Evolutionary conservation across 108 stramenopile species (phyloP), one percentile per base, ranked within the genome.

Genomic region (Skeletonema potamos): DNA sequence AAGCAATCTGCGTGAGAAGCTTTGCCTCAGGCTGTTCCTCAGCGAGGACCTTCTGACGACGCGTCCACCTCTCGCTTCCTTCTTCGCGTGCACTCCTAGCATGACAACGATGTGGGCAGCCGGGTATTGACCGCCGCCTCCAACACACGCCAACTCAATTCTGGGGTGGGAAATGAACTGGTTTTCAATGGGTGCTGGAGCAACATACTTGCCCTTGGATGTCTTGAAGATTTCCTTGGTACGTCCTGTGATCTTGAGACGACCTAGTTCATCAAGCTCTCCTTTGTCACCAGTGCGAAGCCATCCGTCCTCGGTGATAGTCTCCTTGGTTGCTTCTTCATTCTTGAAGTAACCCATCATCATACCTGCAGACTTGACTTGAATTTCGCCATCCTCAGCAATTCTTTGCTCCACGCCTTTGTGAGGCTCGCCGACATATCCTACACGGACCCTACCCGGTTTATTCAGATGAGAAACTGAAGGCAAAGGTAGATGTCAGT

Each of bases 271-370:
- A 72, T 96, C 94, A n/a, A 96, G 36, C 41, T 69, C 74, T 67
- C 94, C 94, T 66, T 87, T 85, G 61, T 96, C 94, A 51, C 94
- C 94, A n/a, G 92, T 96, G 55, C 89, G 81, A 7, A 96, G 84
- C 81, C 83, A 96, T 64, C 91, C 91, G 65, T 91, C 89, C n/a
- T 81, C 89, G 1, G 90, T 91, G 24, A 93, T 78, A 22, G 92
- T 72, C 62, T 93, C 90, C 44, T 86, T 86, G 68, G 89, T 90
- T 20, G 92, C 92, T 60, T 93, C 92, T 9, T 81, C 73, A 63
- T 93, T 93, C 70, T 90, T 90, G 82, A 56, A 91, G 78, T 93
- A 93, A 33, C 88, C 90, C 87, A 87, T 91, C 86, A 93, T 89
- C 29, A 74, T 66, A 24, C 87, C 87, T 43, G 90, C 87, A 20